These are phyloP conservation scores for Entelexis sorbosivorans DNA, from an alignment of 1,139 yeast genomes.

Conservation along the genomic window DNA sequence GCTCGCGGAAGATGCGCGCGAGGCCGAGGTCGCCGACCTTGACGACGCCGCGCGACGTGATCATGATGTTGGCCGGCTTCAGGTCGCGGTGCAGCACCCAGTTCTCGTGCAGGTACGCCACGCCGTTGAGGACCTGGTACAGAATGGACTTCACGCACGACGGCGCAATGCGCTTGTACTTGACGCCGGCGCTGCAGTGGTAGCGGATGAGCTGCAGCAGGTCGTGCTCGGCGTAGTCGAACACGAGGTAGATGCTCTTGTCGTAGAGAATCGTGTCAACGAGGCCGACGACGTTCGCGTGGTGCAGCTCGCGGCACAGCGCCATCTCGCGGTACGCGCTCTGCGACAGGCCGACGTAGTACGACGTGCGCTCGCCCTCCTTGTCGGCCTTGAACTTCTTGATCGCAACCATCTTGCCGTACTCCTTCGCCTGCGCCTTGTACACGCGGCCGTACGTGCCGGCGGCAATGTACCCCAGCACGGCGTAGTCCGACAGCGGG, in stretches of 20 bases:
- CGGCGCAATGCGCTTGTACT: slow-evolving; percentile 11
- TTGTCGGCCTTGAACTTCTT: slow-evolving; percentile 91
- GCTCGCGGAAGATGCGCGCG: slow-evolving; percentile 82
- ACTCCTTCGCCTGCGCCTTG: slow-evolving; percentile 48
- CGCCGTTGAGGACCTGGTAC: slow-evolving; percentile 90
- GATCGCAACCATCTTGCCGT: slow-evolving; percentile 44
- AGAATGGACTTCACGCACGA: slow-evolving; percentile 43
- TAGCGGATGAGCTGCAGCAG: slow-evolving; percentile 82
- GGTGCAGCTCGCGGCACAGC: slow-evolving; percentile 73
- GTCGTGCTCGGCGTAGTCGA: slow-evolving; percentile 94
- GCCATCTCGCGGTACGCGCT: slow-evolving; percentile 96
- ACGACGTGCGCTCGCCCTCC: slow-evolving; percentile 68
- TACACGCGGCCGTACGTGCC: slow-evolving; percentile 96
- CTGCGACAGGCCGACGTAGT: slow-evolving; percentile 92
- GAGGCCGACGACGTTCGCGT: slow-evolving; percentile 67
- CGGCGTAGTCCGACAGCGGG: slow-evolving; percentile 71
- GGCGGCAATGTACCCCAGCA: slow-evolving; percentile 92
- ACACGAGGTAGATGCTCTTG: slow-evolving; percentile 86
- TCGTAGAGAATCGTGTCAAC: slow-evolving; percentile 82
- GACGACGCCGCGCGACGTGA: slow-evolving; percentile 73
- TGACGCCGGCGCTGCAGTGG: slow-evolving; percentile 52
- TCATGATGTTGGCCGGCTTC: slow-evolving; percentile 97
- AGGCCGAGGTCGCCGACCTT: slow-evolving; percentile 94
- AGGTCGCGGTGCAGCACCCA: slow-evolving; percentile 94
- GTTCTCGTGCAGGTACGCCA: slow-evolving; percentile 80